These are phyloP conservation scores for Pythium rhizo-oryzae DNA, from an alignment of 352 stramenopile genomes.

Conservation along the genomic window DNA sequence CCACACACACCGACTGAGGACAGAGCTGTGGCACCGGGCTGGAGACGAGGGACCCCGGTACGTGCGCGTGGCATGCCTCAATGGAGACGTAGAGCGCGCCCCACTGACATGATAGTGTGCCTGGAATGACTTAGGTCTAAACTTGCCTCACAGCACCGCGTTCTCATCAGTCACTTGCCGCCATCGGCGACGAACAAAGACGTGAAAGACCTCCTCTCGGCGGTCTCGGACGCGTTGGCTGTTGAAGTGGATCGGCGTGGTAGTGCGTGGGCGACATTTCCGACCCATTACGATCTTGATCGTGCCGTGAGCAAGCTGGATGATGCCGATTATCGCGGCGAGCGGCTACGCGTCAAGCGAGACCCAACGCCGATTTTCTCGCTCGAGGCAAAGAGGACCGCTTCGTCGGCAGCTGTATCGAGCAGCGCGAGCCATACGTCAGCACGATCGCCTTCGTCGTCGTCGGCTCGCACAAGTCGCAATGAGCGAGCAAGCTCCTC, in stretches of 20 bases:
- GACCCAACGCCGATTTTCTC: not conserved
- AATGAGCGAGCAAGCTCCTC: slow-evolving; percentile 19
- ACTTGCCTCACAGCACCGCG: slow-evolving; percentile 54
- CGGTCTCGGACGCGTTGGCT: slow-evolving; percentile 63
- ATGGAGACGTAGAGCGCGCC: too few species aligned
- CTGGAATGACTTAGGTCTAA: too few species aligned
- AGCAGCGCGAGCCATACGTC: not conserved
- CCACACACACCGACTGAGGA: slow-evolving; percentile 47
- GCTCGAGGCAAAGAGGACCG: not conserved
- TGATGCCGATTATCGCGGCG: slow-evolving; percentile 45
- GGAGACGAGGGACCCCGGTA: slow-evolving; percentile 7
- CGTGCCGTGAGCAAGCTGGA: slow-evolving; percentile 59
- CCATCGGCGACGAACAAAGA: slow-evolving; percentile 56
- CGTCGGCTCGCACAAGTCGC: slow-evolving; percentile 25
- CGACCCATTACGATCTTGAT: slow-evolving; percentile 59
- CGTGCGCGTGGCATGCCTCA: too few species aligned
- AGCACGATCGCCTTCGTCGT: slow-evolving; percentile 2
- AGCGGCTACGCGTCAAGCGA: slow-evolving; percentile 44
- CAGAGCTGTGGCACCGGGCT: slow-evolving; percentile 3
- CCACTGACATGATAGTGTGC: too few species aligned
- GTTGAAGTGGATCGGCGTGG: slow-evolving; percentile 69
- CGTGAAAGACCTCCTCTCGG: slow-evolving; percentile 66
- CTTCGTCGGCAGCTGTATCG: not conserved
- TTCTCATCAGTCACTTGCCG: slow-evolving; percentile 50
- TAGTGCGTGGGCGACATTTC: slow-evolving; percentile 65